Base-by-base conservation (phyloP, 345 rosid genomes). In the Turritis glabra region DNA sequence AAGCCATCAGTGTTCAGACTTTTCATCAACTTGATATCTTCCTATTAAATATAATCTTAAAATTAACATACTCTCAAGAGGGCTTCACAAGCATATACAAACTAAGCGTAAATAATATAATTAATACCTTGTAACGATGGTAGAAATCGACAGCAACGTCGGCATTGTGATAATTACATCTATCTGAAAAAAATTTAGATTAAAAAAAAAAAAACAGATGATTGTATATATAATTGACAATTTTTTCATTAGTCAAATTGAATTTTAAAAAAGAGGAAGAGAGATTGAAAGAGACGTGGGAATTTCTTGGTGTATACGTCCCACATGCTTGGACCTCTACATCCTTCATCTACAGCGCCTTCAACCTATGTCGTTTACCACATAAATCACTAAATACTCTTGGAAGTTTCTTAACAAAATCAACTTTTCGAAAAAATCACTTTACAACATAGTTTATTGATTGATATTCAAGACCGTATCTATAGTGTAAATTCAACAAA, bases 21-120 rank as follows among this genome's bases (percentile, higher is more conserved):
- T 76, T 87, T 87, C 81, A 84, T 82, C 41, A 84, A 77, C 65
- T 79, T 18, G 17, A 85, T 79, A 78, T 87, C 91, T 64, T 82
- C 89, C 89, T 87, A 37, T 68, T 10, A 29, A 44, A 46, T 52
- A 30, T 22, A 43, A 11, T 43, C 21, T 29, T 25, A n/a, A 10
- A n/a, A 15, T 21, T 41, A 69, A 13, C 19, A n/a, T 5, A 60
- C 5, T 33, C 25, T 50, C 22, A 68, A 3, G 43, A 25, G 19
- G 22, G 19, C 9, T 58, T 21, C 67, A 53, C 11, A 65, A 37
- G 3, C 7, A 44, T 21, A 4, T 15, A 12, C 21, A 48, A 21
- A 50, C 21, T 35, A 44, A 14, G 47, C 8, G 6, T 12, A 26
- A 57, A 40, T 18, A 25, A 56, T n/a, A 23, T 54, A 21, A 48